phyloP scores from a whole-genome alignment of 306 rosid species.

The Dalbergia cultrata region DNA sequence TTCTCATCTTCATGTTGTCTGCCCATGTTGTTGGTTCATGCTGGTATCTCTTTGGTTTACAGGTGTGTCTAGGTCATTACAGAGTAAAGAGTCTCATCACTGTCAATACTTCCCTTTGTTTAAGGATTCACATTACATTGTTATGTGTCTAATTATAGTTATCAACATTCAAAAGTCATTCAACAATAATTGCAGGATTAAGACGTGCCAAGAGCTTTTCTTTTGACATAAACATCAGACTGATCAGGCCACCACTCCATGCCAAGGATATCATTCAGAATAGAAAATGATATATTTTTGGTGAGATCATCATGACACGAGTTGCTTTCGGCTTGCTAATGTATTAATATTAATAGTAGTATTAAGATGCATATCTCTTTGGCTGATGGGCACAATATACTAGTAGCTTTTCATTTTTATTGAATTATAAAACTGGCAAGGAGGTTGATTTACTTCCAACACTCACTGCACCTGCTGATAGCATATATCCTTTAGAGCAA shows the following conservation, averaged over 20 bases:
- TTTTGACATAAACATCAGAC: too few relatives aligned
- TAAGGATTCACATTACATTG: too few relatives aligned
- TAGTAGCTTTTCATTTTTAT: too few relatives aligned
- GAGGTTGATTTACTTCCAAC: too few relatives aligned
- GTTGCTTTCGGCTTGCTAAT: neutral
- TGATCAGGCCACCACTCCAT: neutral
- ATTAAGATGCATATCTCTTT: too few relatives aligned
- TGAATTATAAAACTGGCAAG: too few relatives aligned
- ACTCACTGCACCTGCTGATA: neutral
- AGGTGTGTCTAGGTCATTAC: constrained; percentile 54
- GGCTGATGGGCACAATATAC: too few relatives aligned
- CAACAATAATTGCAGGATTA: neutral
- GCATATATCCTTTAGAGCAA: too few relatives aligned
- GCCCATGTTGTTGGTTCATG: constrained; percentile 72
- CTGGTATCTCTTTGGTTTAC: constrained; percentile 81
- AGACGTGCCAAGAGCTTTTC: too few relatives aligned
- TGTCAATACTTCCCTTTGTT: neutral
- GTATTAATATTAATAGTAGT: too few relatives aligned
- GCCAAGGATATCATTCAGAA: neutral
- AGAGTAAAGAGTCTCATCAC: neutral
- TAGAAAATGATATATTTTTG: too few relatives aligned
- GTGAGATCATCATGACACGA: too few relatives aligned
- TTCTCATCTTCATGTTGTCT: constrained; percentile 63
- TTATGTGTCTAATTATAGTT: neutral
- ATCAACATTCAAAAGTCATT: neutral